Percentiles rank a stretch among this genome's conserved stretches.
These are phyloP conservation scores for Podospora tetraspora DNA, from an alignment of 495 filamentous ascomycete genomes.

Conservation along the genomic window DNA sequence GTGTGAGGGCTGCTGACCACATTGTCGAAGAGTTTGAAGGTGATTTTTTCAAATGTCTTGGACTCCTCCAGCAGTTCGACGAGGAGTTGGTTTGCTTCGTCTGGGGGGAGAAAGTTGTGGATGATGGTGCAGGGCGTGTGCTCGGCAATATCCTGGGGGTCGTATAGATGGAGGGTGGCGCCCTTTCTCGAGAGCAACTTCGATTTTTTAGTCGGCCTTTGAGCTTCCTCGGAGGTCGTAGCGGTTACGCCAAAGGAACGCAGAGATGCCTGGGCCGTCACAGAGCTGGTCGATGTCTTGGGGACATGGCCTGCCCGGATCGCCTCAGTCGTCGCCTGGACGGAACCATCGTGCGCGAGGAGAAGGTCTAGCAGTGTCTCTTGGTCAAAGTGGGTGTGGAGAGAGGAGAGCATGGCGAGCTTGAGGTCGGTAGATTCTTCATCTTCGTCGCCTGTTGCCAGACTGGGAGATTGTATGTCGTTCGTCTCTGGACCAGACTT, in stretches of 20 bases:
- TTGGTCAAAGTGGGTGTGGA: conserved; percentile 59
- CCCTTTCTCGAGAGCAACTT: conserved; percentile 66
- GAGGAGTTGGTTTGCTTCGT: conserved; percentile 67
- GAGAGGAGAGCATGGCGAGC: conserved; percentile 72
- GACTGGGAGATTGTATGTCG: background rate
- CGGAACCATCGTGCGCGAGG: conserved; percentile 69
- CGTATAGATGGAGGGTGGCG: conserved; percentile 72
- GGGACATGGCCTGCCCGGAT: conserved; percentile 33
- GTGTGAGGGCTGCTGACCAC: conserved; percentile 79
- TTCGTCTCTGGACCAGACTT: conserved; percentile 27
- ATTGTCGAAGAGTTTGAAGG: conserved; percentile 82
- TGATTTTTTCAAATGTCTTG: conserved; percentile 62
- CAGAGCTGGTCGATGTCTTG: conserved; percentile 30
- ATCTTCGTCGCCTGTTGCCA: conserved; percentile 16
- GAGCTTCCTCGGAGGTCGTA: conserved; percentile 9
- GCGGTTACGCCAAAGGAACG: conserved; percentile 43
- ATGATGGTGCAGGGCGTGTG: conserved; percentile 87
- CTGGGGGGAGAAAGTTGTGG: conserved; percentile 75
- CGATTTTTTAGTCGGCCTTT: conserved; percentile 33
- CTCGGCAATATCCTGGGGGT: conserved; percentile 68
- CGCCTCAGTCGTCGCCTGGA: conserved; percentile 54
- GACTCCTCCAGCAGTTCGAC: conserved; percentile 71
- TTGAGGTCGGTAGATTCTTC: conserved; percentile 85
- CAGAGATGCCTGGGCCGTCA: conserved; percentile 56
- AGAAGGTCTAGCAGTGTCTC: conserved; percentile 71